phyloP scores from a whole-genome alignment of 164 flowering plant species.

The Warburgia ugandensis region DNA sequence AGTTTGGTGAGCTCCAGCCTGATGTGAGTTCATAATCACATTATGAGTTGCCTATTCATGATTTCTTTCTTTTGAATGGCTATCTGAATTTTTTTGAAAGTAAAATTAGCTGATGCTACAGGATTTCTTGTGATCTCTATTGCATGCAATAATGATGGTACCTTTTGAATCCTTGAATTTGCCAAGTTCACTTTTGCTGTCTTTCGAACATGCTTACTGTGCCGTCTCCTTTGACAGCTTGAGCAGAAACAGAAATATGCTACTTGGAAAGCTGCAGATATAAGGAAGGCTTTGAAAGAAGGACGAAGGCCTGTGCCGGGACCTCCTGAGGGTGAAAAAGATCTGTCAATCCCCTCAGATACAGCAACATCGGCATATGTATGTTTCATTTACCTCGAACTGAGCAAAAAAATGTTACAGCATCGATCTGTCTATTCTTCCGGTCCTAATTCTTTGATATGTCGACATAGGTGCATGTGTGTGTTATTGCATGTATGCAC shows the following conservation, averaged over 20 bases:
- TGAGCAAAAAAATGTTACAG: no score
- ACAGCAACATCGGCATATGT: conserved; percentile 41
- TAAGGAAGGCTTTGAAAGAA: conserved; percentile 93
- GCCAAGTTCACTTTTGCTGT: background rate
- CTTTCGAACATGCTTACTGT: background rate
- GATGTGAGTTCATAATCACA: conserved; percentile 53
- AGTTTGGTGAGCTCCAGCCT: conserved; percentile 86
- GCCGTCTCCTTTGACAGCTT: conserved; percentile 38
- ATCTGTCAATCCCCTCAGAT: conserved; percentile 40
- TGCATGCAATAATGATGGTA: background rate
- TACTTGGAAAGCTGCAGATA: conserved; percentile 99
- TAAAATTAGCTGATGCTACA: no score
- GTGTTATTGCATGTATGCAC: no score
- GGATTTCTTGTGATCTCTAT: no score
- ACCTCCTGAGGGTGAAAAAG: conserved; percentile 73
- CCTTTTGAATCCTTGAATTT: background rate
- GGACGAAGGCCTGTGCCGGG: conserved; percentile 92
- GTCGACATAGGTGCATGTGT: no score
- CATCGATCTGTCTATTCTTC: no score
- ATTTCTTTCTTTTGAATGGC: background rate
- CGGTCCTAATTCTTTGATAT: no score
- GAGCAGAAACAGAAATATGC: conserved; percentile 98
- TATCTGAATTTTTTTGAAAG: background rate
- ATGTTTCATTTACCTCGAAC: no score
- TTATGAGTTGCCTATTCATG: background rate